Base-by-base conservation (phyloP, 2,329 filamentous ascomycete species). In the Gnomoniopsis smithogilvyi region DNA sequence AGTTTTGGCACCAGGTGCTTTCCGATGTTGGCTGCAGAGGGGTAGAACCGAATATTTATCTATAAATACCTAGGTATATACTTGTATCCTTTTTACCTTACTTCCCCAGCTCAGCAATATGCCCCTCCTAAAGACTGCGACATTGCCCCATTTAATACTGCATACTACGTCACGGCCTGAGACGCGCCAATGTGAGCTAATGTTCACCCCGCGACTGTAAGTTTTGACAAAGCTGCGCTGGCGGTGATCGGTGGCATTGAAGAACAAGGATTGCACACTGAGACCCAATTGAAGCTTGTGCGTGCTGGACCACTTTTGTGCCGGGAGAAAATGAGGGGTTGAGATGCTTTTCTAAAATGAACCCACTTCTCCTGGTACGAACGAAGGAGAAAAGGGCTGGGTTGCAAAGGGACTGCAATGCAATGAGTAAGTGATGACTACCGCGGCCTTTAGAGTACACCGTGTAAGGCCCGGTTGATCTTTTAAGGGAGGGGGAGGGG, bases 401-500 rank as follows among this genome's bases (percentile, higher is more conserved):
- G 38, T 30, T n/a, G 11, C 33, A 30, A 30, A 46, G 38, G 47
- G 30, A 45, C 12, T 43, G 55, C 46, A 51, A 55, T 51, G 45
- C 59, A 56, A 58, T 56, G 48, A 43, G 47, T 58, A 55, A 54
- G 47, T 43, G 15, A 26, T 55, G 47, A 58, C 53, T 58, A 50
- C 7, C 36, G 15, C 36, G 4, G 2, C 4, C 11, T 11, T n/a
- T 14, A n/a, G 12, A 7, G 36, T n/a, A 14, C 36, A n/a, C 36
- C 36, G 36, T 4, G 36, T n/a, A 14, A 41, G 36, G 12, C n/a
- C n/a, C n/a, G 36, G 11, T 41, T 41, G 36, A 12, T 7, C 15
- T 6, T n/a, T 41, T 14, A 14, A 36, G 34, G 34, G 8, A 14
- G 34, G 34, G 34, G 34, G 14, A 36, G 34, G n/a, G 4, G 4